Conservation (phyloP, 2,329 filamentous ascomycete genomes). For the Juglanconis juglandina region DNA sequence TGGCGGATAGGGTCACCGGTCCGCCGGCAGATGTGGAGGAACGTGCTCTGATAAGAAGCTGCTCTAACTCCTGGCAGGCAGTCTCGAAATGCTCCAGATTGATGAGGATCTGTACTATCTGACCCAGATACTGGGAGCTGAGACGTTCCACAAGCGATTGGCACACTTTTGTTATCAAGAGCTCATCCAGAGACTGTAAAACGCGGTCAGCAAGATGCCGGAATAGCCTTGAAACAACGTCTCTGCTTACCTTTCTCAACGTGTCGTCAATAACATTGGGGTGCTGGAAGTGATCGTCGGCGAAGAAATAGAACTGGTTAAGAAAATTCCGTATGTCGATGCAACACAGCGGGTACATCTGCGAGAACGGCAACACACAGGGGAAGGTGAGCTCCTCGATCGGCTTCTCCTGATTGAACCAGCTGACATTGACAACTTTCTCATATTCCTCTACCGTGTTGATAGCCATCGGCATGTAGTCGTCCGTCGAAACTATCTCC, state of each 20-base stretch:
- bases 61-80: constrained; percentile 85
- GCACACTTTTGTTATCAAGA: constrained; percentile 91
- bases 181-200: constrained; percentile 79
- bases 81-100: constrained; percentile 96
- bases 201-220: background rate
- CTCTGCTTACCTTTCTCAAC: constrained; percentile 61
- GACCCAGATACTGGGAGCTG: constrained; percentile 88
- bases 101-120: constrained; percentile 97
- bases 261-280: constrained; percentile 88
- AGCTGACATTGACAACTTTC: constrained; percentile 92
- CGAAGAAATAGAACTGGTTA: constrained; percentile 98
- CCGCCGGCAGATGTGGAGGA: constrained; percentile 79
- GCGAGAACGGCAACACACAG: constrained; percentile 92
- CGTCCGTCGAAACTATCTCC: constrained; percentile 86
- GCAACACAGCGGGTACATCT: constrained; percentile 98
- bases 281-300: constrained; percentile 91
- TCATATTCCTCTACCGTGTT: constrained; percentile 87
- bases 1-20: constrained; percentile 75
- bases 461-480: constrained; percentile 99
- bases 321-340: constrained; percentile 97
- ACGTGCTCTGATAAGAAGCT: constrained; percentile 77
- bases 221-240: background rate
- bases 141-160: constrained; percentile 83
- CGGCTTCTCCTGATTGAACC: constrained; percentile 83
- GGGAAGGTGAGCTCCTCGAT: constrained; percentile 80